These are phyloP conservation scores for Fennellomyces sp. DNA, from an alignment of 371 early-diverging fungal species.

Conservation along the genomic window DNA sequence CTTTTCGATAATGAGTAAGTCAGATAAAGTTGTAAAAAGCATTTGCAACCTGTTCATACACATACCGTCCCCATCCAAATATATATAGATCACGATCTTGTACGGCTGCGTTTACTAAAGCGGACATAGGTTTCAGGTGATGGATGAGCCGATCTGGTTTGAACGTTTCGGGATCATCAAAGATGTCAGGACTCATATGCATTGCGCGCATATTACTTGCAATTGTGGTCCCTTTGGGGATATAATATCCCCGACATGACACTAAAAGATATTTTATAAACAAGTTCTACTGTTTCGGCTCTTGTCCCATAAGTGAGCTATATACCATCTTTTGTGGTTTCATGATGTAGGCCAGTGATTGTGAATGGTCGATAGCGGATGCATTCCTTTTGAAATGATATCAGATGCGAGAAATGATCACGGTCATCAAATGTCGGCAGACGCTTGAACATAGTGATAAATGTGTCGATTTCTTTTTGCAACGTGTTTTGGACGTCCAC, in stretches of 20 bases:
- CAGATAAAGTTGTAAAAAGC: too few relatives aligned
- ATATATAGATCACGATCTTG: conserved; percentile 11
- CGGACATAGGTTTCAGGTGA: not conserved
- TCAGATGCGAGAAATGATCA: conserved; percentile 11
- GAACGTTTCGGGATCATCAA: conserved; percentile 9
- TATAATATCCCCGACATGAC: conserved; percentile 11
- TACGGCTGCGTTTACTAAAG: not conserved
- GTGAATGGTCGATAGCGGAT: conserved; percentile 17
- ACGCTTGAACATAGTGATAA: conserved; percentile 1
- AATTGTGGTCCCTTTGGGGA: conserved; percentile 12
- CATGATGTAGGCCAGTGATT: conserved; percentile 7
- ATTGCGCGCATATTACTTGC: conserved; percentile 8
- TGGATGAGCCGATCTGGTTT: conserved; percentile 16
- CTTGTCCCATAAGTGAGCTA: too few relatives aligned
- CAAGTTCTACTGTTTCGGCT: too few relatives aligned
- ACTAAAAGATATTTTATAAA: too few relatives aligned
- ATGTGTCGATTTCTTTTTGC: conserved; percentile 12
- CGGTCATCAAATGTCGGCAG: conserved; percentile 20
- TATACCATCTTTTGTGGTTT: conserved; percentile 16
- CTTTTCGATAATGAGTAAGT: too few relatives aligned
- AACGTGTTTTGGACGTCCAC: conserved; percentile 17
- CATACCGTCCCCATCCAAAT: conserved; percentile 19
- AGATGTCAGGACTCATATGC: conserved; percentile 9
- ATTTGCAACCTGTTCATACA: too few relatives aligned
- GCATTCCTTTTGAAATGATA: conserved; percentile 20